Percentiles rank a stretch among this genome's conserved stretches.
phyloP scores from a whole-genome alignment of 108 stramenopile species.

The Conticribra guillardii region DNA sequence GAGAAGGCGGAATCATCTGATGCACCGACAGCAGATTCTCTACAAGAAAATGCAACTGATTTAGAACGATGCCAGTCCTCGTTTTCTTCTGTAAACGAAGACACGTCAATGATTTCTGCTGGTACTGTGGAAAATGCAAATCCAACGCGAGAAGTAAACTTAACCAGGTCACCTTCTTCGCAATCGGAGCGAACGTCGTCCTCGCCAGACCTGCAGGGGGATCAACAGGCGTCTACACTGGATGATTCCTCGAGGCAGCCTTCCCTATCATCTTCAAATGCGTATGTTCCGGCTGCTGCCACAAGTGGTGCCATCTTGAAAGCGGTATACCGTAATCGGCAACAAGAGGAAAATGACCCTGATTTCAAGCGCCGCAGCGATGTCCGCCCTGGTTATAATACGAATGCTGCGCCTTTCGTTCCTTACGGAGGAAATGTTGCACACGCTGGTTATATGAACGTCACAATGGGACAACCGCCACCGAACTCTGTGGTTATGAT shows the following conservation, averaged over 20 bases:
- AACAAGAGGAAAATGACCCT: conserved; percentile 84
- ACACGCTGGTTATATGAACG: conserved; percentile 15
- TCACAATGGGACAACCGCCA: conserved; percentile 18
- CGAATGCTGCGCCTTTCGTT: not conserved
- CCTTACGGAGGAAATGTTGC: conserved; percentile 16
- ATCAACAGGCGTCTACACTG: not conserved
- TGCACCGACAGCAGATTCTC: conserved; percentile 8
- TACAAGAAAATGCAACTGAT: not conserved
- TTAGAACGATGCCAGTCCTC: not conserved
- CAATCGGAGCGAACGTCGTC: not conserved
- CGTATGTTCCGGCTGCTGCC: conserved; percentile 21
- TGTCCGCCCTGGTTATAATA: conserved; percentile 25
- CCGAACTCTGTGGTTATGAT: conserved; percentile 2
- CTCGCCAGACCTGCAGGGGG: conserved; percentile 5
- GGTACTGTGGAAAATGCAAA: conserved; percentile 5
- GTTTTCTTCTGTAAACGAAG: not conserved
- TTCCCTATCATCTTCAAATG: not conserved
- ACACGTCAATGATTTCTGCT: not conserved
- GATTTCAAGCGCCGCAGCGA: conserved; percentile 77
- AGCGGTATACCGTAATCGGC: conserved; percentile 83
- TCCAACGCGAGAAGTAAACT: no score
- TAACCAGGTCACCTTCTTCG: no score
- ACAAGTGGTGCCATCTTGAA: conserved; percentile 45
- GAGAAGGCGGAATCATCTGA: not conserved
- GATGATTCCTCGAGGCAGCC: conserved; percentile 3